These are phyloP conservation scores for Allantophomopsis lycopodina DNA, from an alignment of 2,329 filamentous ascomycete species.

Conservation along the genomic window DNA sequence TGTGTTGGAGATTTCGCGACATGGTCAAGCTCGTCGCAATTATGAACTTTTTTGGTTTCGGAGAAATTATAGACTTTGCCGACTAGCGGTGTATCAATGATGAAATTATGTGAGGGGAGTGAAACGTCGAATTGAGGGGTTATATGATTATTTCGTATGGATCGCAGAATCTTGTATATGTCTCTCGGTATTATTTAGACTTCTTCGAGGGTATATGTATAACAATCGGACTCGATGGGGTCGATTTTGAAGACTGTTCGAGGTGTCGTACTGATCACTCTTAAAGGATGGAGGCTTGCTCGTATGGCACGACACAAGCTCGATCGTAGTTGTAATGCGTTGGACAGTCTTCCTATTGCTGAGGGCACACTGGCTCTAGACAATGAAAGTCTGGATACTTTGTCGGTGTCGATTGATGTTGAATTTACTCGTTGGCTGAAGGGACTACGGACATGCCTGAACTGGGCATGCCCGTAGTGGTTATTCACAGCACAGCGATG, in stretches of 20 bases:
- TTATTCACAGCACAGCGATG: constrained; percentile 85
- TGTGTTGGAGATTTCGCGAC: constrained; percentile 36
- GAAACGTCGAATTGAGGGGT: no score
- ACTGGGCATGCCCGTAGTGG: constrained; percentile 56
- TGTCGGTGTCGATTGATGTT: constrained; percentile 52
- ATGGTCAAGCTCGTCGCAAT: constrained; percentile 5
- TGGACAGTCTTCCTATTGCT: constrained; percentile 17
- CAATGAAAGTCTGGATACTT: constrained; percentile 44
- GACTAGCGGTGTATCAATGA: not conserved
- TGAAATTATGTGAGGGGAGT: no score
- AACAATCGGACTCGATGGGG: not conserved
- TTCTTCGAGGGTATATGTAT: no score
- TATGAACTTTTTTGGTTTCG: no score
- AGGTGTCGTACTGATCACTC: not conserved
- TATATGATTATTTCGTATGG: no score
- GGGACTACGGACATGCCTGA: constrained; percentile 58
- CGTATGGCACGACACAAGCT: constrained; percentile 14
- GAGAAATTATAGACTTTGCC: not conserved
- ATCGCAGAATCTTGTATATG: no score
- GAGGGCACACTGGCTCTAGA: constrained; percentile 10
- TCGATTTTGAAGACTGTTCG: not conserved
- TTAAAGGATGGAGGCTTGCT: constrained; percentile 13
- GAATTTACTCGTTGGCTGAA: constrained; percentile 67
- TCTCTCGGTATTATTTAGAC: no score
- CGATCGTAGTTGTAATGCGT: constrained; percentile 12